phyloP scores from a whole-genome alignment of 208 protist genomes.

The Trypanosoma congolense region DNA sequence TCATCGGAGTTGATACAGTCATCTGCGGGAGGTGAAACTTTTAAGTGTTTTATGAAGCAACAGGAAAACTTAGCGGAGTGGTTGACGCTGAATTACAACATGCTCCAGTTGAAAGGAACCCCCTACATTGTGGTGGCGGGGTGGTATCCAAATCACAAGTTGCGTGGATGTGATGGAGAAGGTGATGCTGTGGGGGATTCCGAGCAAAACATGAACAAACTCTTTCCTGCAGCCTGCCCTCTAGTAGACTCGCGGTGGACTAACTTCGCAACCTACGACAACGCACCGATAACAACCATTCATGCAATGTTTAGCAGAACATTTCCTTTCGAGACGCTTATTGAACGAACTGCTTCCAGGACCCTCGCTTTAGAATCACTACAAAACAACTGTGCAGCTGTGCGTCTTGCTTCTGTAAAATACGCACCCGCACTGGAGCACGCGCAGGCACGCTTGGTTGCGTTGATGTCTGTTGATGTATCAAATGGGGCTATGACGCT shows the following conservation, averaged over 20 bases:
- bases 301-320: conserved; percentile 9
- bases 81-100: background rate
- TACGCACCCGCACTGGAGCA: conserved; percentile 7
- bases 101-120: background rate
- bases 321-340: conserved; percentile 7
- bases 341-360: background rate
- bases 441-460: conserved; percentile 6
- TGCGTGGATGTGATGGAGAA: too few relatives aligned
- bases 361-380: conserved; percentile 8
- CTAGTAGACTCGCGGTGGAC: conserved; percentile 17
- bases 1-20: background rate
- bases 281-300: conserved; percentile 4
- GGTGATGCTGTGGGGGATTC: too few relatives aligned
- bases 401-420: conserved; percentile 12
- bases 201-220: too few relatives aligned
- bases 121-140: background rate
- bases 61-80: conserved; percentile 4
- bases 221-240: background rate
- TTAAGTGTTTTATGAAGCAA: background rate
- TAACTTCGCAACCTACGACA: conserved; percentile 8
- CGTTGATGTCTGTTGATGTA: conserved; percentile 7
- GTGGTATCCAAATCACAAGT: background rate
- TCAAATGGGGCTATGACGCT: conserved; percentile 5
- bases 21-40: background rate
- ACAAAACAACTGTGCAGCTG: background rate